phyloP scores from a whole-genome alignment of 176 grass and related monocot species.

The Avena insularis region DNA sequence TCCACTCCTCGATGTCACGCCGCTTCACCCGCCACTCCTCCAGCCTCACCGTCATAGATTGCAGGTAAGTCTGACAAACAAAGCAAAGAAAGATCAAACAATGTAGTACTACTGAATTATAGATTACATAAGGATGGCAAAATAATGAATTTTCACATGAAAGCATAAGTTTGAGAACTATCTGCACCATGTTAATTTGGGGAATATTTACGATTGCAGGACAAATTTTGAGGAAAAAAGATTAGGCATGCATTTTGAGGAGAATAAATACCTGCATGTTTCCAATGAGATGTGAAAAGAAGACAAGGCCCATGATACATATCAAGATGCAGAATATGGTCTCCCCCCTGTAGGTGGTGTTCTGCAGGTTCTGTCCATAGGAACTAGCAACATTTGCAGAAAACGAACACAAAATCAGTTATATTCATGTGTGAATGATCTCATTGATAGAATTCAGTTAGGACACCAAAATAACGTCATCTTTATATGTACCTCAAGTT shows the following conservation, averaged over 20 bases:
- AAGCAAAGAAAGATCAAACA: not conserved
- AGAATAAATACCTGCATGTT: constrained; percentile 84
- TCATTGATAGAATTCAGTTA: not conserved
- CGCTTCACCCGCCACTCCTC: constrained; percentile 97
- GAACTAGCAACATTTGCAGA: constrained; percentile 56
- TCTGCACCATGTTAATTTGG: not conserved
- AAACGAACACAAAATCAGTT: not conserved
- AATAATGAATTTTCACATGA: not conserved
- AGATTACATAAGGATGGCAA: too few species aligned
- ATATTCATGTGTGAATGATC: not conserved
- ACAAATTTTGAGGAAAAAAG: not conserved
- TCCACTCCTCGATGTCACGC: constrained; percentile 93
- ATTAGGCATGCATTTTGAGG: too few species aligned
- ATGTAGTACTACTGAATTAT: too few species aligned
- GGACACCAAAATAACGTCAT: not conserved
- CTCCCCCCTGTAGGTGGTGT: constrained; percentile 83
- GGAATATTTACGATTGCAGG: not conserved
- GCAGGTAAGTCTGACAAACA: constrained; percentile 73
- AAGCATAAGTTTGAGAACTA: not conserved
- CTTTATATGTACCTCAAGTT: constrained; percentile 68
- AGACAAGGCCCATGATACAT: constrained; percentile 91
- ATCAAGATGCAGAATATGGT: constrained; percentile 89
- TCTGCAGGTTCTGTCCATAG: constrained; percentile 84
- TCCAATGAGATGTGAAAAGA: constrained; percentile 97
- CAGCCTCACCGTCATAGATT: constrained; percentile 80